Evolutionary conservation across 306 rosid species (phyloP).

Genomic region (Begonia loranthoides): DNA sequence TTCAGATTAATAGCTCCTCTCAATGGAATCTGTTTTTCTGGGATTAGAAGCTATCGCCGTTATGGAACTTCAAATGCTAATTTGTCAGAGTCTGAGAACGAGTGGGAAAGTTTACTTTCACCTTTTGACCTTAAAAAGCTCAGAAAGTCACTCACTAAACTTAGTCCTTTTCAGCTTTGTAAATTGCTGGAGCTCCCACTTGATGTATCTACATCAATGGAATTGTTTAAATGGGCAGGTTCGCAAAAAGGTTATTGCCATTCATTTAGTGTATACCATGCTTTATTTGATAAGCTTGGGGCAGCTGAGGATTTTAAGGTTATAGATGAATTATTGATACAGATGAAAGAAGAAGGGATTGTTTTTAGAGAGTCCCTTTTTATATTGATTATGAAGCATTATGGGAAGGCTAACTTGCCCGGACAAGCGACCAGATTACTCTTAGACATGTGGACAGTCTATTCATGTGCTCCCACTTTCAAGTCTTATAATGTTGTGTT

Average conservation of each 20-base stretch:
- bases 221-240: conserved; percentile 55
- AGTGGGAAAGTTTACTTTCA: conserved; percentile 74
- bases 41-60: conserved; percentile 14
- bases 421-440: conserved; percentile 85
- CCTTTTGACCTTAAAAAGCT: conserved; percentile 76
- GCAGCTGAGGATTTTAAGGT: conserved; percentile 48
- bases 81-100: conserved; percentile 42
- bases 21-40: conserved; percentile 26
- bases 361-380: conserved; percentile 64
- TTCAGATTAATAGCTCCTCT: conserved; percentile 17
- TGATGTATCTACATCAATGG: conserved; percentile 59
- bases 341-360: conserved; percentile 64
- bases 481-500: conserved; percentile 72
- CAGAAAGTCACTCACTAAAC: conserved; percentile 30
- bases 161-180: conserved; percentile 61
- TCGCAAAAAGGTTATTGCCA: conserved; percentile 60
- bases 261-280: conserved; percentile 48
- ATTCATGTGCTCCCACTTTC: conserved; percentile 54
- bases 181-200: conserved; percentile 67
- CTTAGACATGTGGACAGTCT: conserved; percentile 64
- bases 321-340: conserved; percentile 51
- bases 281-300: conserved; percentile 70
- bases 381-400: conserved; percentile 54
- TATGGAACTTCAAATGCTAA: conserved; percentile 3
- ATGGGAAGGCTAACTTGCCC: conserved; percentile 66